Percentiles rank a stretch among this genome's conserved stretches.
Evolutionary conservation across 176 grass and related monocot genomes (phyloP).

Genomic region (Aegilops umbellulata): DNA sequence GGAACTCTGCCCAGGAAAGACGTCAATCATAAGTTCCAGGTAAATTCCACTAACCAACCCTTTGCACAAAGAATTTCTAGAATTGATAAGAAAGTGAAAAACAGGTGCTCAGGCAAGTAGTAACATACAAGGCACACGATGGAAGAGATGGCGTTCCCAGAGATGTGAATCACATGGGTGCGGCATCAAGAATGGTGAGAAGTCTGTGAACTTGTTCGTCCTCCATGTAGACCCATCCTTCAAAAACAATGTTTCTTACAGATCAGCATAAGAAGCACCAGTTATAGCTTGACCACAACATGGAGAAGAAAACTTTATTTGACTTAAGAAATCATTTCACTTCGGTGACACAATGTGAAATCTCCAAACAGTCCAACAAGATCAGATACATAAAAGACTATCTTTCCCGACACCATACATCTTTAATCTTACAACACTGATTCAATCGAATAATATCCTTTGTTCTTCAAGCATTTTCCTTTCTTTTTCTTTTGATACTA

Average conservation of each 20-base stretch:
- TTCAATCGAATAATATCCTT: no score
- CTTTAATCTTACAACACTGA: no score
- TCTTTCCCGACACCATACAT: no score
- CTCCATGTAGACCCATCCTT: constrained; percentile 84
- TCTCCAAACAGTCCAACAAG: no score
- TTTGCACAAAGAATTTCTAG: not conserved
- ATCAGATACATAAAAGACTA: no score
- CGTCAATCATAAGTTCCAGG: constrained; percentile 16
- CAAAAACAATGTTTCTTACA: not conserved
- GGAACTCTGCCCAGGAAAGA: constrained; percentile 74
- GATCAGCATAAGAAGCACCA: no score
- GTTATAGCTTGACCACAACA: no score
- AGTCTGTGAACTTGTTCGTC: constrained; percentile 81
- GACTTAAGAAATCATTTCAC: no score
- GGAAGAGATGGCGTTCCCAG: constrained; percentile 86
- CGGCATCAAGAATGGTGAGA: constrained; percentile 55
- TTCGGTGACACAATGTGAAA: no score
- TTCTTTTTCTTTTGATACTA: no score
- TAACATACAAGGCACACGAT: constrained; percentile 70
- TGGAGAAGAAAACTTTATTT: no score
- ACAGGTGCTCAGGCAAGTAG: not conserved
- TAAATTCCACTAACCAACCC: not conserved
- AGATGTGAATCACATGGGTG: constrained; percentile 68
- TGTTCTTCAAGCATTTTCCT: no score
- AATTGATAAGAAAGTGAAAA: not conserved